These are phyloP conservation scores for Vigna reflexopilosa DNA, from an alignment of 306 rosid species.

Conservation along the genomic window DNA sequence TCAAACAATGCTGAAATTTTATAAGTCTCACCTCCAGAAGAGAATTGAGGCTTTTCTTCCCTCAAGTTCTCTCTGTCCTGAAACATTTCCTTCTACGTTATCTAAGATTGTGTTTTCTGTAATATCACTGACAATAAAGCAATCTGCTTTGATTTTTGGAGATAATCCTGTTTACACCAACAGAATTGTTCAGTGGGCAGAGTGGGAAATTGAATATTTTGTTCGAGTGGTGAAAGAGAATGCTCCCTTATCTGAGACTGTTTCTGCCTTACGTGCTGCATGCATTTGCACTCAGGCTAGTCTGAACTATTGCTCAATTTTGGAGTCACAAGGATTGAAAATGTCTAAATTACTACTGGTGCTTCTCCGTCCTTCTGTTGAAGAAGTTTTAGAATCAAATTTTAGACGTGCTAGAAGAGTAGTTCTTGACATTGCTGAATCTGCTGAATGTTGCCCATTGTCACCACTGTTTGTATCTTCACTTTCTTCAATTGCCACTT, in stretches of 20 bases:
- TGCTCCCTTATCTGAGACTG: conserved; percentile 80
- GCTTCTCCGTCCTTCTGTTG: conserved; percentile 84
- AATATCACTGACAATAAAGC: conserved; percentile 72
- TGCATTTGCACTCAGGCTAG: conserved; percentile 85
- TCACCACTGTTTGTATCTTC: conserved; percentile 75
- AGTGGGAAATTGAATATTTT: conserved; percentile 93
- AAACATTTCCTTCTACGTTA: conserved; percentile 79
- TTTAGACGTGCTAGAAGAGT: conserved; percentile 86
- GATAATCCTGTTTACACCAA: conserved; percentile 90
- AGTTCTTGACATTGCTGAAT: conserved; percentile 78
- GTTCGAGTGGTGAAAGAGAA: conserved; percentile 87
- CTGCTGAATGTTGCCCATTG: conserved; percentile 63
- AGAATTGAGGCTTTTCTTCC: conserved; percentile 78
- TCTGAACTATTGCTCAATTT: conserved; percentile 77
- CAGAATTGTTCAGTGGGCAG: conserved; percentile 98
- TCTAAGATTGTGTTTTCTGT: conserved; percentile 80
- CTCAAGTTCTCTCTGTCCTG: conserved; percentile 82
- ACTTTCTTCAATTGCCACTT: conserved; percentile 69
- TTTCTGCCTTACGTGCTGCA: conserved; percentile 83
- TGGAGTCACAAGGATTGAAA: conserved; percentile 88
- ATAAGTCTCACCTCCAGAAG: conserved; percentile 74
- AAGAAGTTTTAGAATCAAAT: conserved; percentile 91
- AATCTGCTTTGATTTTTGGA: conserved; percentile 86
- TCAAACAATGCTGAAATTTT: conserved; percentile 71
- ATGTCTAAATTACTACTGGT: conserved; percentile 86